phyloP scores from a whole-genome alignment of 2,329 filamentous ascomycete species.

The Botrytis sinoallii region DNA sequence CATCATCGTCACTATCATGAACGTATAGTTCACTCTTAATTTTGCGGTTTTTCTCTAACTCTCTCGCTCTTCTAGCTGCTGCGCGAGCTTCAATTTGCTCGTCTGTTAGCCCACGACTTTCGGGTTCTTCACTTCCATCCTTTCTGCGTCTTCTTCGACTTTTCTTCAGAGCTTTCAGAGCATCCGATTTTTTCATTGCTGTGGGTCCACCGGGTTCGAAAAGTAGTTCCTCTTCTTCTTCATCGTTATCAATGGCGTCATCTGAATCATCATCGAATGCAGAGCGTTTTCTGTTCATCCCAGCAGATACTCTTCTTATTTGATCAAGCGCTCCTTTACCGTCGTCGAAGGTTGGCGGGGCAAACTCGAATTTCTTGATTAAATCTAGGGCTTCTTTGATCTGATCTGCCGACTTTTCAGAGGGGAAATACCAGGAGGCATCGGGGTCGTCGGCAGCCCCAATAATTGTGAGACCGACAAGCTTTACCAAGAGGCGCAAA shows the following conservation, averaged over 20 bases:
- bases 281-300: conserved; percentile 50
- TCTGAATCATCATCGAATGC: conserved; percentile 72
- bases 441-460: conserved; percentile 64
- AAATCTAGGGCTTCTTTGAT: conserved; percentile 67
- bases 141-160: conserved; percentile 47
- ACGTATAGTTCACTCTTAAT: conserved; percentile 86
- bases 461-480: conserved; percentile 65
- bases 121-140: conserved; percentile 42
- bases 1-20: conserved; percentile 80
- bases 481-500: conserved; percentile 77
- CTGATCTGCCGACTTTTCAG: conserved; percentile 58
- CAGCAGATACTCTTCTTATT: conserved; percentile 64
- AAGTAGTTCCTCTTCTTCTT: conserved; percentile 51
- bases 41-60: conserved; percentile 72
- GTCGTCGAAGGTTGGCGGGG: conserved; percentile 73
- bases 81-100: conserved; percentile 59
- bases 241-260: conserved; percentile 52
- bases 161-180: conserved; percentile 56
- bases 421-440: conserved; percentile 74
- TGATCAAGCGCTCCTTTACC: conserved; percentile 67
- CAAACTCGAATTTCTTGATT: conserved; percentile 76
- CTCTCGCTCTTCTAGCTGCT: conserved; percentile 61
- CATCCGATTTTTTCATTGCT: conserved; percentile 50
- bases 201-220: conserved; percentile 71
- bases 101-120: conserved; percentile 50